Conservation (phyloP, 2,329 filamentous ascomycete species). For the Trichoderma arundinaceum region DNA sequence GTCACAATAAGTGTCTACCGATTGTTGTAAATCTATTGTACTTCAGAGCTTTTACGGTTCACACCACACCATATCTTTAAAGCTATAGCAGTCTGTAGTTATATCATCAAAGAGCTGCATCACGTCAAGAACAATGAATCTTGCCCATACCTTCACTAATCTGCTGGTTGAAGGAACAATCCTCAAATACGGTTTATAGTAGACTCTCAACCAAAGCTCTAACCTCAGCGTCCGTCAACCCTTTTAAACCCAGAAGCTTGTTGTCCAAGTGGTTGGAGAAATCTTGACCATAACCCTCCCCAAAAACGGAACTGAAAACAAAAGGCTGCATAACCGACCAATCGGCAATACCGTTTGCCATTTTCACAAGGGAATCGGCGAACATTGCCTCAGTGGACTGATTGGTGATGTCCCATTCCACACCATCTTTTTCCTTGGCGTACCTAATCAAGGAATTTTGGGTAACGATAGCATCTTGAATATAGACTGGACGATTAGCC, state of each 20-base stretch:
- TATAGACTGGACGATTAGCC: constrained; percentile 5
- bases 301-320: constrained; percentile 1
- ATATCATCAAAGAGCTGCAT: too few species aligned
- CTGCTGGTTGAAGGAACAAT: not conserved
- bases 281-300: not conserved
- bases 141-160: too few species aligned
- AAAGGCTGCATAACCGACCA: constrained; percentile 6
- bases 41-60: too few species aligned
- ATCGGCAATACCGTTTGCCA: not conserved
- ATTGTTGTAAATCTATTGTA: too few species aligned
- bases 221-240: not conserved
- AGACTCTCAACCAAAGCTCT: not conserved
- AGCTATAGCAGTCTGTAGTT: too few species aligned
- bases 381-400: constrained; percentile 6
- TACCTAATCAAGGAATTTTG: constrained; percentile 5
- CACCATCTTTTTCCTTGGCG: not conserved
- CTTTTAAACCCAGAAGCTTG: not conserved
- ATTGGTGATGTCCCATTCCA: not conserved
- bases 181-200: not conserved
- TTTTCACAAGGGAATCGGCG: not conserved
- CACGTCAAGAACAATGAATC: too few species aligned
- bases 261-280: constrained; percentile 3
- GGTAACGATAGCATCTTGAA: constrained; percentile 11
- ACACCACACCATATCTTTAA: too few species aligned
- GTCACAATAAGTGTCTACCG: too few species aligned